Base-by-base conservation (phyloP, 2,329 filamentous ascomycete species). In the Corinectria fuckeliana region DNA sequence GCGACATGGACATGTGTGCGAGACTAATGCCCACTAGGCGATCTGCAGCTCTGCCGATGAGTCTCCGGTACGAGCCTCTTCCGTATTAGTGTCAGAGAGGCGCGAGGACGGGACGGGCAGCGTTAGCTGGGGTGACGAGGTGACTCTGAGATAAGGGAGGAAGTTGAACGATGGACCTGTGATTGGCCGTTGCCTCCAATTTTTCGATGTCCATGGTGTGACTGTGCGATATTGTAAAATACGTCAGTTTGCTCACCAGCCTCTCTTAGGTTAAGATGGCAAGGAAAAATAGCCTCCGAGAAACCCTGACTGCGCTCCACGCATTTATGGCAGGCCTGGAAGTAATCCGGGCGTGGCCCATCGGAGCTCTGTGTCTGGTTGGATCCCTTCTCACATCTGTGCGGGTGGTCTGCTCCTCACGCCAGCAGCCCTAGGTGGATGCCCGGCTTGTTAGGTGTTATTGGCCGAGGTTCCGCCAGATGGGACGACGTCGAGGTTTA, bases 101-200 rank as follows among this genome's bases (percentile, higher is more conserved):
- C 53, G 49, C 50, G 21, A 62, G 48, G 55, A 50, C 50, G 50
- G 58, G 56, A 66, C 58, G 57, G 61, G 23, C 49, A 57, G 44
- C 50, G 39, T 55, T 78, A 73, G 72, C 76, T 55, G 78, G 74
- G 72, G 76, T 79, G 78, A 76, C 60, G 66, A n/a, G n/a, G n/a
- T n/a, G n/a, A n/a, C n/a, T n/a, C n/a, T 63, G 65, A 77, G 78
- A 81, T 81, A 81, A 81, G 78, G 57, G 65, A 55, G 47, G 49
- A 61, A 61, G 58, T 58, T 47, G 34, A 58, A 59, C 54, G 51
- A 57, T n/a, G 25, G 14, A 42, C 18, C 20, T 7, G 18, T 78
- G 76, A 80, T 80, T 80, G 78, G 78, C 62, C 60, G 51, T 20
- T 41, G 48, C 57, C 41, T 47, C 50, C 63, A 71, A 69, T 78